A percentile compares a stretch with the other conserved stretches of the same genome.
Evolutionary conservation across 2,329 filamentous ascomycete genomes (phyloP).

Genomic region (Cercospora sesami): DNA sequence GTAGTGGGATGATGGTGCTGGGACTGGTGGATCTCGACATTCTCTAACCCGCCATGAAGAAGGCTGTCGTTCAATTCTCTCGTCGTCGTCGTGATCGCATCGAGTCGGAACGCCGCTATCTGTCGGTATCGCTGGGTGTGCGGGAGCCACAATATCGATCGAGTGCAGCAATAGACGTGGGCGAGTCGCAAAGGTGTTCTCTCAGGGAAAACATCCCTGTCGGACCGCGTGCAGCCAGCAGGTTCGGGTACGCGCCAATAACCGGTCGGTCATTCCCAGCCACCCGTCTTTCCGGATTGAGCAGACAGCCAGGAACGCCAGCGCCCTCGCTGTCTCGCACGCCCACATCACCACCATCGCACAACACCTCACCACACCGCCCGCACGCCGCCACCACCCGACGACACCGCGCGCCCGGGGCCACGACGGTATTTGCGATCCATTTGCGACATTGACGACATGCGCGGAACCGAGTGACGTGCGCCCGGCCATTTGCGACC

Average conservation of each 20-base stretch:
- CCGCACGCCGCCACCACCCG: background rate
- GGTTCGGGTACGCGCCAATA: background rate
- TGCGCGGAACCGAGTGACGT: conserved; percentile 15
- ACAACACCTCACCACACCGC: conserved; percentile 4
- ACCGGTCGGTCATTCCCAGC: background rate
- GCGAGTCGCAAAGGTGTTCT: conserved; percentile 7
- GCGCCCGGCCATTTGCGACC: conserved; percentile 7
- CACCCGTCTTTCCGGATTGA: conserved; percentile 1
- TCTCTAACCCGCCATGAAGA: conserved; percentile 46
- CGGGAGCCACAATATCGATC: background rate
- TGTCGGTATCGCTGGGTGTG: background rate
- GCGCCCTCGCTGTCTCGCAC: background rate
- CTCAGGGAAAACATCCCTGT: background rate
- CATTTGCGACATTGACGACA: conserved; percentile 13
- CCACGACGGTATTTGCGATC: background rate
- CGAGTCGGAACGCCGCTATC: background rate
- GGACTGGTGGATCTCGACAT: conserved; percentile 64
- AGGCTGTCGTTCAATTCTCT: conserved; percentile 5
- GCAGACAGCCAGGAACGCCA: background rate
- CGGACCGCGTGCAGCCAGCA: background rate
- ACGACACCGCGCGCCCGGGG: background rate
- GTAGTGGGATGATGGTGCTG: conserved; percentile 49
- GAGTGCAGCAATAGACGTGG: background rate
- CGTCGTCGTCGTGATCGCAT: conserved; percentile 13
- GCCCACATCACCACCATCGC: conserved; percentile 8